Evolutionary conservation across 2,329 filamentous ascomycete species (phyloP), one percentile per base, ranked within the genome.

Genomic region (Rhynchosporium graminicola): DNA sequence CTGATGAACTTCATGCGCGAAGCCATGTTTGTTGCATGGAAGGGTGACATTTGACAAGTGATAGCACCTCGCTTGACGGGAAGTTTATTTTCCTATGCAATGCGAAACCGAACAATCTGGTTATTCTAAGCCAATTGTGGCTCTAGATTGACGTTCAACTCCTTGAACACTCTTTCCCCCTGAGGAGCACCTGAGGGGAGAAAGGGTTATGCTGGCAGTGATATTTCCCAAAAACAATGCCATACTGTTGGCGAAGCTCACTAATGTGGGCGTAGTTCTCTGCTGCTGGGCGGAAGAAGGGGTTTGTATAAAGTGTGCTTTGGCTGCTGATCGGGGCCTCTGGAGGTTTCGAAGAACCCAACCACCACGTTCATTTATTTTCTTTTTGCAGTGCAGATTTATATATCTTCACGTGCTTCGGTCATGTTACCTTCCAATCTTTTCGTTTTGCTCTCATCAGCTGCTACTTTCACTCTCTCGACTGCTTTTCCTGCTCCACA

Each of bases 101-200:
- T 66, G 64, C 64, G 62, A 68, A 66, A 66, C 64, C 9, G 48
- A 62, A 64, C 60, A 57, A 55, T 63, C 54, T 61, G 62, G 60
- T 7, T 52, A 46, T 55, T 60, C 20, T 46, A 29, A 48, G 28
- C 65, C 63, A 65, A 65, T 65, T 47, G 57, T 40, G 33, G 40
- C 31, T 12, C n/a, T 26, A 36, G 9, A 31, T 45, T 55, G 51
- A 12, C 20, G 20, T 20, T n/a, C 46, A 52, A 51, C 10, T 9
- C 28, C 33, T 36, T 36, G 33, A 36, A 36, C 33, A 10, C 9
- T 10, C 6, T 36, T 36, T 10, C 9, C 33, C 33, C 33, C 33
- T 36, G 6, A 15, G 4, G 13, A 36, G 1, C 61, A 45, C 61
- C 57, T 63, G 61, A 55, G 15, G 7, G 28, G 9, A 29, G 3